A percentile compares a stretch with the other conserved stretches of the same genome.
These are phyloP conservation scores for Candida gorgasii DNA, from an alignment of 805 yeast genomes.

Conservation along the genomic window DNA sequence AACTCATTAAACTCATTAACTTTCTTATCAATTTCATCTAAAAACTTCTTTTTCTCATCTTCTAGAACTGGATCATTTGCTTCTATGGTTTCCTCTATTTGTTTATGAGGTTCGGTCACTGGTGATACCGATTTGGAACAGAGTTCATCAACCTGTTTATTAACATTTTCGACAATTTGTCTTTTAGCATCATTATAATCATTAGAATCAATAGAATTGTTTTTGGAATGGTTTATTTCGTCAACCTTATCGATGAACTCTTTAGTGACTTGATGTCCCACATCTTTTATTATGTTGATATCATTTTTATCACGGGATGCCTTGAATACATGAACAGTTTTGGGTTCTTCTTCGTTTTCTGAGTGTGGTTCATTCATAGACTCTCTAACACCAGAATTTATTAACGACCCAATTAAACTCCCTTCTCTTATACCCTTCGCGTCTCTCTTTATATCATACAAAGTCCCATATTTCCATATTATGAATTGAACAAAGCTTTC, in stretches of 20 bases:
- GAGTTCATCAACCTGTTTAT: slow-evolving; percentile 28
- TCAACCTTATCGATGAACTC: slow-evolving; percentile 34
- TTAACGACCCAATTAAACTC: too few relatives aligned
- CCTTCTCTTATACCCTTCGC: slow-evolving; percentile 4
- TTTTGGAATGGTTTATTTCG: slow-evolving; percentile 26
- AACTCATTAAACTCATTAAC: slow-evolving; percentile 18
- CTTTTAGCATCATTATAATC: slow-evolving; percentile 24
- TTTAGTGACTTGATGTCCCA: slow-evolving; percentile 35
- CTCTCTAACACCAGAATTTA: not conserved
- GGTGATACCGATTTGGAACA: slow-evolving; percentile 21
- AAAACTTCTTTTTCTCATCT: slow-evolving; percentile 24
- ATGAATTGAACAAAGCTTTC: slow-evolving; percentile 41
- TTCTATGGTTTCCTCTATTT: slow-evolving; percentile 11
- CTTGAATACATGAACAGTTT: slow-evolving; percentile 1
- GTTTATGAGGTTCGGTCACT: slow-evolving; percentile 5
- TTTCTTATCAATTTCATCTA: slow-evolving; percentile 29
- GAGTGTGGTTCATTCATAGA: not conserved
- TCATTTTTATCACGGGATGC: slow-evolving; percentile 8
- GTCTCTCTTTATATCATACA: slow-evolving; percentile 16
- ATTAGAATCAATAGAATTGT: slow-evolving; percentile 18
- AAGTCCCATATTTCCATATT: slow-evolving; percentile 40
- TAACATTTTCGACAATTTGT: slow-evolving; percentile 32
- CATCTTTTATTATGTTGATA: slow-evolving; percentile 27
- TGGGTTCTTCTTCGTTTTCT: not conserved
- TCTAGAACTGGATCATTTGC: slow-evolving; percentile 13